A percentile compares a stretch with the other conserved stretches of the same genome.
Evolutionary conservation across 371 early-diverging fungal species (phyloP).

Genomic region (Mucor plumbeus): DNA sequence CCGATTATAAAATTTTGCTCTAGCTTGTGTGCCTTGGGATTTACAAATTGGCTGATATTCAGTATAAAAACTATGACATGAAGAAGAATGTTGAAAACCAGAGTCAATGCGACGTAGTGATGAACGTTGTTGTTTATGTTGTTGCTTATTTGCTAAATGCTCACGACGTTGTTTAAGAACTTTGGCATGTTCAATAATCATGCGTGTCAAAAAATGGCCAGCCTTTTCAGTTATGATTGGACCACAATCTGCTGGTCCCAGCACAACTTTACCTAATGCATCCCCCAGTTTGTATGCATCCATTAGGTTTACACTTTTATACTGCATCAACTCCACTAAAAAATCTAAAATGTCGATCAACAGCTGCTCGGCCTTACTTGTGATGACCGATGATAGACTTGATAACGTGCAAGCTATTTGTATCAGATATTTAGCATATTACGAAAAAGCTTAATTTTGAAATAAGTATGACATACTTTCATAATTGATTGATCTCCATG

Average conservation of each 20-base stretch:
- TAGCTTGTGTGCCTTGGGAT: slow-evolving; percentile 41
- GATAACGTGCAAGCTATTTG: slow-evolving; percentile 45
- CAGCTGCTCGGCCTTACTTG: slow-evolving; percentile 35
- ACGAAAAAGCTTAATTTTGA: background rate
- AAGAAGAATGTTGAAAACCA: slow-evolving; percentile 21
- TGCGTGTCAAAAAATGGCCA: slow-evolving; percentile 48
- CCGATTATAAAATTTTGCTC: slow-evolving; percentile 46
- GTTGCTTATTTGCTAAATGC: slow-evolving; percentile 10
- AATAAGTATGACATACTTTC: slow-evolving; percentile 36
- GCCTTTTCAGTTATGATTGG: slow-evolving; percentile 51
- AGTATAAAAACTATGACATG: slow-evolving; percentile 13
- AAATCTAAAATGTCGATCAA: slow-evolving; percentile 50
- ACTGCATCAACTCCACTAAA: slow-evolving; percentile 44
- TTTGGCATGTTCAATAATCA: slow-evolving; percentile 53
- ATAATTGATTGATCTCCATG: slow-evolving; percentile 53
- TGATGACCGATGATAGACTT: slow-evolving; percentile 33
- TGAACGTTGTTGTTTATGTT: slow-evolving; percentile 10
- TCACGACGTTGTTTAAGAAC: slow-evolving; percentile 20
- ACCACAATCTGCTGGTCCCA: slow-evolving; percentile 50
- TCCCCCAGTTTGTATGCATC: slow-evolving; percentile 50
- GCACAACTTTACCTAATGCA: slow-evolving; percentile 51
- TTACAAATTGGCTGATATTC: slow-evolving; percentile 37
- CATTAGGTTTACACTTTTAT: slow-evolving; percentile 48
- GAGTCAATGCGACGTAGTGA: slow-evolving; percentile 34
- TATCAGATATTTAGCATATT: no score